Evolutionary conservation across 768 basidiomycete species (phyloP).

Genomic region (Amanita molliuscula): DNA sequence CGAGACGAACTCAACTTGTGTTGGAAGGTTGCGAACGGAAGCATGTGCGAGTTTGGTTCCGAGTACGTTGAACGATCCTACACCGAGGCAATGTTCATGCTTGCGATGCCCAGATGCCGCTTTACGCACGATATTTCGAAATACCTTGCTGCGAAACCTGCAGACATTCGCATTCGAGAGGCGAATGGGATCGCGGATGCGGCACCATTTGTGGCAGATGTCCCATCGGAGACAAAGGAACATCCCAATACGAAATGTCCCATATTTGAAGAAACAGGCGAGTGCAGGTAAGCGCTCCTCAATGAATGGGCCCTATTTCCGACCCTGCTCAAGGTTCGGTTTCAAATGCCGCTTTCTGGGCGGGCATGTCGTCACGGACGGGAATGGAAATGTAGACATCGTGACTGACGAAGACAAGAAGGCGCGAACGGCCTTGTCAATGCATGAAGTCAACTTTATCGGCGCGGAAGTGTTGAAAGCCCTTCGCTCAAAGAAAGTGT

Average conservation of each 20-base stretch:
- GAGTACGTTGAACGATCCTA: slow-evolving; percentile 31
- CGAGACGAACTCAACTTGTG: slow-evolving; percentile 79
- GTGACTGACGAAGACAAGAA: slow-evolving; percentile 51
- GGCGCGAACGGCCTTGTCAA: slow-evolving; percentile 31
- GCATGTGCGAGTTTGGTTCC: slow-evolving; percentile 59
- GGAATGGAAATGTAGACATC: slow-evolving; percentile 32
- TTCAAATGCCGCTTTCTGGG: slow-evolving; percentile 89
- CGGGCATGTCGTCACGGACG: slow-evolving; percentile 50
- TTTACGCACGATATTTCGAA: slow-evolving; percentile 67
- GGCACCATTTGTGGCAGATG: slow-evolving; percentile 40
- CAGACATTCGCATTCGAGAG: slow-evolving; percentile 56
- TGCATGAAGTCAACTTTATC: slow-evolving; percentile 64
- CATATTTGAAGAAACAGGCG: slow-evolving; percentile 54
- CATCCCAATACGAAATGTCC: slow-evolving; percentile 47
- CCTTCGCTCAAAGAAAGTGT: slow-evolving; percentile 52
- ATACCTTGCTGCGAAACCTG: slow-evolving; percentile 70
- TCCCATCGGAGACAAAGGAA: slow-evolving; percentile 16
- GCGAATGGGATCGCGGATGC: slow-evolving; percentile 28
- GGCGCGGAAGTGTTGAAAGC: slow-evolving; percentile 45
- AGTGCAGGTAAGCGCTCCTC: slow-evolving; percentile 42
- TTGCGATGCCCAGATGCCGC: slow-evolving; percentile 43
- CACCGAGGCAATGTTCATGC: not conserved
- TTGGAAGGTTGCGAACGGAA: slow-evolving; percentile 64
- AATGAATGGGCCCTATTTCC: not conserved
- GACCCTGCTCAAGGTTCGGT: slow-evolving; percentile 39